These are phyloP conservation scores for Bromus sterilis DNA, from an alignment of 176 grass and related monocot species.

Conservation along the genomic window DNA sequence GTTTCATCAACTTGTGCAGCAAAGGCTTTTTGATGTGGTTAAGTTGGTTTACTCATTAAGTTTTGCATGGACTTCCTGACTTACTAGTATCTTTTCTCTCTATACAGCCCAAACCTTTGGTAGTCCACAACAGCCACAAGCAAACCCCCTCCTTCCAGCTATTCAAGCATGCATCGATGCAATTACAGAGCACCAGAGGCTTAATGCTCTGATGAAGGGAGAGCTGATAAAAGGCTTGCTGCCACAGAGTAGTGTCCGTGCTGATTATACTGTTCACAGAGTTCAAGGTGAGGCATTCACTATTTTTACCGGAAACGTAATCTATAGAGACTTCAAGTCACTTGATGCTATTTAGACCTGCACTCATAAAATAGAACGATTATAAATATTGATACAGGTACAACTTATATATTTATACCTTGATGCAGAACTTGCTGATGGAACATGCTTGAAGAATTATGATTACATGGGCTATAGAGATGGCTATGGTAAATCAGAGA, in stretches of 20 bases:
- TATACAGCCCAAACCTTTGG: constrained; percentile 55
- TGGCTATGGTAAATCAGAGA: constrained; percentile 60
- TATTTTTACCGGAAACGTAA: neutral
- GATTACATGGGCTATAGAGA: constrained; percentile 69
- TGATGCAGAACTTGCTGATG: constrained; percentile 79
- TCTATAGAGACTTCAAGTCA: neutral
- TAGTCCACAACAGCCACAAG: constrained; percentile 54
- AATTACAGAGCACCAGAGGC: constrained; percentile 94
- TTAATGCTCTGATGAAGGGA: constrained; percentile 95
- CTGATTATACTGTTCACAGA: constrained; percentile 85
- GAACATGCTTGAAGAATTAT: constrained; percentile 94
- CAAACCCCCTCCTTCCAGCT: constrained; percentile 49
- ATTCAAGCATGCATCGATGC: constrained; percentile 88
- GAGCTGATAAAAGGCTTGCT: constrained; percentile 90
- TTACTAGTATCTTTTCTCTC: neutral
- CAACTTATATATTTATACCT: constrained; percentile 9
- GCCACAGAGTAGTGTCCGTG: constrained; percentile 67
- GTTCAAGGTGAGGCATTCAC: constrained; percentile 53
- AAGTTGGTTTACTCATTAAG: neutral
- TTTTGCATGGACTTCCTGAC: neutral
- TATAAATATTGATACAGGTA: neutral
- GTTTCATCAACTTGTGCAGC: neutral
- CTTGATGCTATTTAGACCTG: neutral
- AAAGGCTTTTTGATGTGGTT: neutral
- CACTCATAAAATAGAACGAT: neutral